Evolutionary conservation across 208 protist species (phyloP).

Genomic region (Spongospora subterranea): DNA sequence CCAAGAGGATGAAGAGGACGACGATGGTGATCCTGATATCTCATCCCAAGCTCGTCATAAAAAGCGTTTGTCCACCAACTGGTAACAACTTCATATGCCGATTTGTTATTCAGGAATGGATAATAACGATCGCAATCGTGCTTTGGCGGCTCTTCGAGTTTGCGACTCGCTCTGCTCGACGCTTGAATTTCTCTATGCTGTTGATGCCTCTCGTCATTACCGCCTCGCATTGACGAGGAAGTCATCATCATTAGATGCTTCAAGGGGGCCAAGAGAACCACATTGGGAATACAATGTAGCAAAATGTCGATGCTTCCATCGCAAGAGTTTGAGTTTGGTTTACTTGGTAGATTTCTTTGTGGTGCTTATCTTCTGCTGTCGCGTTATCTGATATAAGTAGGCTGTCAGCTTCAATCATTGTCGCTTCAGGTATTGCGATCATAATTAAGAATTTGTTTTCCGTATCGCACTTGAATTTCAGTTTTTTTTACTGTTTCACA

Average conservation of each 20-base stretch:
- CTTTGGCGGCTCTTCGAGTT: background rate
- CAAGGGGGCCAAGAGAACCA: background rate
- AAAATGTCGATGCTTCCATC: background rate
- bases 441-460: too few species aligned
- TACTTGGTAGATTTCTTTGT: background rate
- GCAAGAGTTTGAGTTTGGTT: background rate
- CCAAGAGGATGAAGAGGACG: background rate
- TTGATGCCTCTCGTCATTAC: constrained; percentile 21
- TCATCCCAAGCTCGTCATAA: too few species aligned
- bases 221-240: background rate
- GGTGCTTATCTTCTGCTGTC: background rate
- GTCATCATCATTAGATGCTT: background rate
- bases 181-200: constrained; percentile 2
- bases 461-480: background rate
- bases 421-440: too few species aligned
- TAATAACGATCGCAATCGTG: background rate
- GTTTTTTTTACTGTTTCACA: background rate
- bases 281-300: too few species aligned
- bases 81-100: too few species aligned
- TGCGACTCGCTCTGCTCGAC: constrained; percentile 17
- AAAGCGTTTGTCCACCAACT: too few species aligned
- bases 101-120: too few species aligned
- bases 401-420: background rate
- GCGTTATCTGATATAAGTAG: background rate
- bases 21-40: background rate